Evolutionary conservation across 164 flowering plant genomes (phyloP), one percentile per base, ranked within the genome.

Genomic region (Sextonia rubra): DNA sequence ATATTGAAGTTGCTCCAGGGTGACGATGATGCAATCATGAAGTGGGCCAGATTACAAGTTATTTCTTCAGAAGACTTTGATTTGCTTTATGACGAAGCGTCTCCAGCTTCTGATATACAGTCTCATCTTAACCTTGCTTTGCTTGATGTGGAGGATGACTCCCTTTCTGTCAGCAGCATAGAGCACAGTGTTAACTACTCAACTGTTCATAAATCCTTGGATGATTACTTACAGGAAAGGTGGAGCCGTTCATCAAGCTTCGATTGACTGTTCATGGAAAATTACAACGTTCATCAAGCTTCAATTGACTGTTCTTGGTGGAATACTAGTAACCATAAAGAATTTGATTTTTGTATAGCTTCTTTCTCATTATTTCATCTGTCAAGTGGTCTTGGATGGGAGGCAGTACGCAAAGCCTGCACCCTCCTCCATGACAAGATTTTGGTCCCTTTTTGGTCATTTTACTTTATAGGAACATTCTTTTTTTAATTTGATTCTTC

Each of bases 241-340:
- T 89, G 97, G 90, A 94, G 97, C 80, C 92, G 90, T 61, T 84
- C 97, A 25, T 86, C 97, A 8, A 94, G 97, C 86, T 89, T 96
- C 56, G 90, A 89, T 76, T 88, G 81, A 83, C 68, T 48, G 17
- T 60, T 71, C 24, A 17, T 17, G 11, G 66, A 25, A 22, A 17
- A 23, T 1, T 37, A 37, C 44, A 37, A 8, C 93, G 89, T 61
- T 84, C 97, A 27, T 86, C 97, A 8, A 94, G 97, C 86, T 89
- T 96, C 60, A 89, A 89, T 78, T 88, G 81, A 83, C 66, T 56
- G 17, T 60, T 69, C 29, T 22, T 11, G 11, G 66, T 20, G 18
- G n/a, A 23, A 1, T 47, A 30, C 56, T 17, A 0, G 9, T 24
- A 11, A 18, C 68, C 58, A 52, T 52, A 1, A 20, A 3, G 18